Percentiles rank a stretch among this genome's conserved stretches.
Conservation (phyloP, 305 asterid species). For the Solanum aculeatissimum region DNA sequence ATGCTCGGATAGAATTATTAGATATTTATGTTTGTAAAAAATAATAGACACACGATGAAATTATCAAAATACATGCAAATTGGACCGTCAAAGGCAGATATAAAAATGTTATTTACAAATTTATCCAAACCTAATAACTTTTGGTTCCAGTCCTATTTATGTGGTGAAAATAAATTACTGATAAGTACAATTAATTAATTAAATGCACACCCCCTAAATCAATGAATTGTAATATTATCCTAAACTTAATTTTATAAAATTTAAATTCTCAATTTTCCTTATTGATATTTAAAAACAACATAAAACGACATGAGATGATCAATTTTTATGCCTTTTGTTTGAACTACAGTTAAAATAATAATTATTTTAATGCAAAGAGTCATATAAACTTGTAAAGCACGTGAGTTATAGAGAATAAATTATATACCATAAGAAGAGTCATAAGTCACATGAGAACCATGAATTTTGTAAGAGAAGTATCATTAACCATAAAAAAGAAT, state of each 20-base stretch:
- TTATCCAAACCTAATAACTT: background rate
- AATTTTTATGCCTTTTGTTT: background rate
- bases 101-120: background rate
- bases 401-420: too few relatives aligned
- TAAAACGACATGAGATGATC: background rate
- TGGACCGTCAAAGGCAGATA: rapidly evolving
- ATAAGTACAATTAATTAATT: background rate
- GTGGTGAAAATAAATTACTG: background rate
- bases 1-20: background rate
- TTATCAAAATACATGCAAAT: background rate
- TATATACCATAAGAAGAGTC: too few relatives aligned
- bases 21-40: background rate
- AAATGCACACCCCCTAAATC: background rate
- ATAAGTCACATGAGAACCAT: too few relatives aligned
- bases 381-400: too few relatives aligned
- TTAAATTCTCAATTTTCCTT: background rate
- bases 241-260: background rate
- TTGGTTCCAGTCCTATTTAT: background rate
- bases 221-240: background rate
- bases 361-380: background rate
- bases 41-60: background rate
- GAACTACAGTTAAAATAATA: background rate
- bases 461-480: too few relatives aligned
- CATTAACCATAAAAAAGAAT: too few relatives aligned
- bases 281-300: background rate